Evolutionary conservation across 768 basidiomycete species (phyloP), one percentile per base, ranked within the genome.

Genomic region (Suillus luteus): DNA sequence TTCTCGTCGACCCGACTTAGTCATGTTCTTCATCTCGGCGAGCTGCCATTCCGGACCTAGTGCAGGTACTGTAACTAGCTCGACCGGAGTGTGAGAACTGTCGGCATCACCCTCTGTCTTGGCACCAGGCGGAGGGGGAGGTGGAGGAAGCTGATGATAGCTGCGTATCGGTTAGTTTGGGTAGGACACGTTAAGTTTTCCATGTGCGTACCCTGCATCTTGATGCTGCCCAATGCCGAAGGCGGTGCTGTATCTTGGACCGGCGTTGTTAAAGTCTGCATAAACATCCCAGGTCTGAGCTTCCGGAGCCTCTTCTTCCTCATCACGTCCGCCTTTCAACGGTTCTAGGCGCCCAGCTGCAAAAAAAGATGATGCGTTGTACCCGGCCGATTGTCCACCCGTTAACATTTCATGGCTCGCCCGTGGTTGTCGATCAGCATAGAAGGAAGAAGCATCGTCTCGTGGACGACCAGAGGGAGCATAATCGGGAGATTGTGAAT

Each of bases 21-120:
- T 91, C 85, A 93, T 90, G 43, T 84, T 83, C 55, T 82, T 84
- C 74, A 97, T 76, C 73, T 98, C 95, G 22, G 83, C 79, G 58
- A 87, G 86, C 31, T 84, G 84, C 95, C 95, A 98, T 78, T 98
- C 95, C 0, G 95, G 79, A 22, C 95, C 95, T 3, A 98, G 81
- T 2, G 92, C 92, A 3, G 95, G 95, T 0, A 97, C 93, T 1
- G 95, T 96, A 51, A 96, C 90, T 74, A 96, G 82, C 76, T 98
- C 95, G 27, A 95, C 91, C 3, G 85, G 86, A 11, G 80, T 80
- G 5, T 69, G 62, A 19, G 76, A 59, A 49, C 67, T 70, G 52
- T 73, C 71, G 14, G 71, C 70, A 55, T 81, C 81, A 12, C 70
- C 79, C 33, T 83, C 84, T 37, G 65, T 61, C 66, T 78, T 81